Evolutionary conservation across 768 basidiomycete species (phyloP), one percentile per base, ranked within the genome.

Genomic region (Amanita exitialis): DNA sequence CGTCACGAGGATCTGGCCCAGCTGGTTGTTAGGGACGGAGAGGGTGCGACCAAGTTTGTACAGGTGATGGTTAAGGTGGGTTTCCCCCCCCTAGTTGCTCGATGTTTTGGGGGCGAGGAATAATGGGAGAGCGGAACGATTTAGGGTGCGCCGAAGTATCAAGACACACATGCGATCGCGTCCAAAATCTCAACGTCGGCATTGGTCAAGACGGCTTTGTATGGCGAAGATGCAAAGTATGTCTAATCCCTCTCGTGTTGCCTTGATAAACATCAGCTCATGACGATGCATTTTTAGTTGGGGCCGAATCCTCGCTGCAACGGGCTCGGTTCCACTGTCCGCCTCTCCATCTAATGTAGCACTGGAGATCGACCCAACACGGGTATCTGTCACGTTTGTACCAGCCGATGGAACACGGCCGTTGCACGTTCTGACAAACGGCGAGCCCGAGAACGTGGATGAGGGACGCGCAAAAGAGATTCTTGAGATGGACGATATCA

Each of bases 41-140:
- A 99, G 64, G 96, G 96, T 3, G 95, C 96, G 0, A 96, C 93
- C 20, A 99, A 99, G 64, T 98, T 99, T 64, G 93, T 99, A 21
- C 90, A 88, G 1, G 81, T 98, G 21, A 80, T 79, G 10, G 93
- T 99, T 49, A 80, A 91, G 75, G 94, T 90, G 53, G 34, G 79
- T n/a, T n/a, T n/a, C n/a, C n/a, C n/a, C n/a, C n/a, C n/a, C n/a
- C n/a, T n/a, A n/a, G n/a, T n/a, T n/a, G n/a, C n/a, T n/a, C n/a
- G n/a, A n/a, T n/a, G n/a, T n/a, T n/a, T n/a, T n/a, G n/a, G n/a
- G n/a, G n/a, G n/a, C n/a, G n/a, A n/a, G n/a, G n/a, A n/a, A n/a
- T n/a, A n/a, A n/a, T n/a, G n/a, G n/a, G n/a, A n/a, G n/a, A n/a
- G n/a, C n/a, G n/a, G n/a, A 28, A 28, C 8, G 8, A 28, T 7